Evolutionary conservation across 1,139 yeast species (phyloP).

Genomic region (Hyphopichia fennica): DNA sequence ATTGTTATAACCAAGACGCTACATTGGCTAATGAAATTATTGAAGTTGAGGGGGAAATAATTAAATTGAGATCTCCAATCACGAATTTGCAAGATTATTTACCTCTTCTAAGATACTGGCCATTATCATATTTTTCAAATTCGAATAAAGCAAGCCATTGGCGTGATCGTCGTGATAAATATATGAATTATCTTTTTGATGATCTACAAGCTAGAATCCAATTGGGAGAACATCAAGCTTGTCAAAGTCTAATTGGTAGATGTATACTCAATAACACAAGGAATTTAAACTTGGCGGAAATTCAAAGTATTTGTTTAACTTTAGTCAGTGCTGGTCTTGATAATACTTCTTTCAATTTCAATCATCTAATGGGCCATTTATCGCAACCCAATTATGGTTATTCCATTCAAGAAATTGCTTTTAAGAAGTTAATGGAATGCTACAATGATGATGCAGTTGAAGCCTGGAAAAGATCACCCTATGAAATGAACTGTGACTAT

Average conservation of each 20-base stretch:
- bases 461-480: slow-evolving; percentile 51
- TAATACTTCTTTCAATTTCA: slow-evolving; percentile 65
- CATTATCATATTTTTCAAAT: slow-evolving; percentile 21
- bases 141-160: slow-evolving; percentile 30
- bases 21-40: slow-evolving; percentile 54
- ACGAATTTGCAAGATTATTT: slow-evolving; percentile 63
- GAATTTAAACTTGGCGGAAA: slow-evolving; percentile 38
- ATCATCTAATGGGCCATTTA: slow-evolving; percentile 62
- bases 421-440: slow-evolving; percentile 27
- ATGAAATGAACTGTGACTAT: slow-evolving; percentile 42
- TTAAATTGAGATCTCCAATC: slow-evolving; percentile 61
- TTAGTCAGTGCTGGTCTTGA: slow-evolving; percentile 82
- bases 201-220: slow-evolving; percentile 19
- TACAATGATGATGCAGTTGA: slow-evolving; percentile 27
- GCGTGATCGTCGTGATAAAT: slow-evolving; percentile 51
- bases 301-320: slow-evolving; percentile 65
- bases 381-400: slow-evolving; percentile 48
- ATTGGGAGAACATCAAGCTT: slow-evolving; percentile 13
- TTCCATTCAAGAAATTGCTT: slow-evolving; percentile 43
- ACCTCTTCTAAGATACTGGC: slow-evolving; percentile 46
- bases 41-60: slow-evolving; percentile 62
- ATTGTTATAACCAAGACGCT: slow-evolving; percentile 39
- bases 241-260: slow-evolving; percentile 45
- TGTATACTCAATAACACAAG: slow-evolving; percentile 20
- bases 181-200: slow-evolving; percentile 46